Conservation (phyloP, 768 basidiomycete genomes). For the Suillus americanus region DNA sequence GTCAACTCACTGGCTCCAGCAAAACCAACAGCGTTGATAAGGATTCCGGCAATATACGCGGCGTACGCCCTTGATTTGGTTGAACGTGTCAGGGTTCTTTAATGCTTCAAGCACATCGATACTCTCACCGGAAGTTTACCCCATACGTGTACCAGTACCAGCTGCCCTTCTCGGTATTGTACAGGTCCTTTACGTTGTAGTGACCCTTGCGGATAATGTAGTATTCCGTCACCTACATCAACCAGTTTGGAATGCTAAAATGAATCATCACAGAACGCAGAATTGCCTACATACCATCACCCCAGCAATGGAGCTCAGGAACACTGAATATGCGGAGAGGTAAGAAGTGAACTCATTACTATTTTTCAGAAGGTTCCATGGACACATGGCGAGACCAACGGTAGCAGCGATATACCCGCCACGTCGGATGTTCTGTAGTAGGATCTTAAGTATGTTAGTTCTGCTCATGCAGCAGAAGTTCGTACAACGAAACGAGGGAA, state of each 20-base stretch:
- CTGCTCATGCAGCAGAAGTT: constrained; percentile 11
- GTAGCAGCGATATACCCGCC: constrained; percentile 84
- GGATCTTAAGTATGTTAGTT: neutral
- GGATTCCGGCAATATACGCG: constrained; percentile 70
- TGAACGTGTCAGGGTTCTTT: constrained; percentile 3
- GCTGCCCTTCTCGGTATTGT: constrained; percentile 50
- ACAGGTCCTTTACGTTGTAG: constrained; percentile 71
- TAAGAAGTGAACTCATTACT: constrained; percentile 80
- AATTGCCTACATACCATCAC: constrained; percentile 56
- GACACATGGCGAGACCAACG: constrained; percentile 72
- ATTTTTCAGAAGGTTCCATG: constrained; percentile 73
- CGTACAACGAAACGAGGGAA: constrained; percentile 72
- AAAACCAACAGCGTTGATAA: constrained; percentile 83
- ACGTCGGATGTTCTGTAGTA: constrained; percentile 68
- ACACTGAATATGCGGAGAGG: constrained; percentile 80
- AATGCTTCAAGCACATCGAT: constrained; percentile 11
- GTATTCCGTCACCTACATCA: constrained; percentile 70
- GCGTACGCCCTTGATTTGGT: constrained; percentile 53
- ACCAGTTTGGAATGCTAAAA: neutral
- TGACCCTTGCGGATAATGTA: constrained; percentile 71
- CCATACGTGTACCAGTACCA: constrained; percentile 81
- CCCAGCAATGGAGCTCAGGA: constrained; percentile 77
- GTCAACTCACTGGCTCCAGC: constrained; percentile 61
- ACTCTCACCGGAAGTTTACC: constrained; percentile 61
- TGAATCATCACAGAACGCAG: neutral